These are phyloP conservation scores for Ehretia macrophylla DNA, from an alignment of 257 asterid genomes.

Conservation along the genomic window DNA sequence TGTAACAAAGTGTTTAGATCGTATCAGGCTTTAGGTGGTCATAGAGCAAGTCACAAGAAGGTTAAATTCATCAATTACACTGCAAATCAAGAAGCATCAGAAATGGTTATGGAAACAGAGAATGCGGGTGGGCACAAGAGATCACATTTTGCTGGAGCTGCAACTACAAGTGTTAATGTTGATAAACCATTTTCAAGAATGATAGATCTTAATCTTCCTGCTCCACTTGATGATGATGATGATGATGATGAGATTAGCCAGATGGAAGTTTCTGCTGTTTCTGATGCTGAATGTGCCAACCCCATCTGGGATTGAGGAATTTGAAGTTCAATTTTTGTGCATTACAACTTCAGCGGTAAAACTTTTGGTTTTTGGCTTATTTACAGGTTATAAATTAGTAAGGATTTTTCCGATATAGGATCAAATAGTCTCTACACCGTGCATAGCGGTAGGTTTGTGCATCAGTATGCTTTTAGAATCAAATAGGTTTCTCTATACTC, in stretches of 20 bases:
- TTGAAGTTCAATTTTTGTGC: no score
- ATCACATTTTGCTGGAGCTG: constrained; percentile 48
- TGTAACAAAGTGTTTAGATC: constrained; percentile 67
- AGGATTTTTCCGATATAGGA: no score
- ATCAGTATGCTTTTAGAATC: no score
- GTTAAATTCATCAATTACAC: constrained; percentile 8
- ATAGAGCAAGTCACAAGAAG: constrained; percentile 90
- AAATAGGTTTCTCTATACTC: no score
- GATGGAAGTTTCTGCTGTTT: constrained; percentile 41
- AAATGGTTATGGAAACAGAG: constrained; percentile 25
- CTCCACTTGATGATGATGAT: constrained; percentile 56
- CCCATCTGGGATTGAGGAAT: no score
- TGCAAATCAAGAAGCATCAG: neutral
- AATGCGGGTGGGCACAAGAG: constrained; percentile 88
- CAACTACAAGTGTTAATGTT: constrained; percentile 4
- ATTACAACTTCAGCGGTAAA: no score
- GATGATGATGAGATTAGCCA: constrained; percentile 47
- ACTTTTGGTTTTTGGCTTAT: no score
- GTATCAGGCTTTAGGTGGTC: constrained; percentile 94
- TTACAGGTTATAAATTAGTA: no score
- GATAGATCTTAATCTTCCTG: constrained; percentile 87
- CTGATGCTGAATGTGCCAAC: neutral
- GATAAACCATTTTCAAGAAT: constrained; percentile 28
- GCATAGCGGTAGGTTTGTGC: no score
- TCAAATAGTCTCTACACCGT: no score